These are phyloP conservation scores for Tulasnella sp. DNA, from an alignment of 768 basidiomycete genomes.

Conservation along the genomic window DNA sequence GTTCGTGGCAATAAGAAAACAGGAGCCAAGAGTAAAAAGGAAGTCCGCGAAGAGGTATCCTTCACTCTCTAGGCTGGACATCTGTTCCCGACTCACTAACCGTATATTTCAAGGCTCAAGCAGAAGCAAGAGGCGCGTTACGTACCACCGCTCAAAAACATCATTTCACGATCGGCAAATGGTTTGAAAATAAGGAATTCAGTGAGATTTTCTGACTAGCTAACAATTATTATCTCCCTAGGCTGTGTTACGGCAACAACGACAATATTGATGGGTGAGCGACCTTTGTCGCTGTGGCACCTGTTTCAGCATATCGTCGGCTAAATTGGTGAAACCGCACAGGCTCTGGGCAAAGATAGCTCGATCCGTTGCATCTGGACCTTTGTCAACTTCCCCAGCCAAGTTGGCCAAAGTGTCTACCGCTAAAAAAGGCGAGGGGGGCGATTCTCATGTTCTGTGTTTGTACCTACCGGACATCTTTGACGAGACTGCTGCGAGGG, in stretches of 20 bases:
- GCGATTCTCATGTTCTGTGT: slow-evolving; percentile 68
- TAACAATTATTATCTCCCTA: slow-evolving; percentile 41
- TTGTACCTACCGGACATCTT: slow-evolving; percentile 73
- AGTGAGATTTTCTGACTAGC: slow-evolving; percentile 20
- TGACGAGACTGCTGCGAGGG: slow-evolving; percentile 60
- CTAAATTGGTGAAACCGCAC: slow-evolving; percentile 39
- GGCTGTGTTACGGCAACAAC: slow-evolving; percentile 66
- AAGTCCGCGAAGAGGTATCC: slow-evolving; percentile 67
- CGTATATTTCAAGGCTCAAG: slow-evolving; percentile 54
- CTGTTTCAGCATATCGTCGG: slow-evolving; percentile 19
- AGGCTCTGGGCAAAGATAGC: slow-evolving; percentile 34
- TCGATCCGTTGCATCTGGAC: slow-evolving; percentile 69
- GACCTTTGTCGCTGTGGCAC: not conserved
- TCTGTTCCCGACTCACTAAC: not conserved
- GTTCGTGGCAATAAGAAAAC: slow-evolving; percentile 70
- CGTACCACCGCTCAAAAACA: slow-evolving; percentile 62
- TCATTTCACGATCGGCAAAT: slow-evolving; percentile 66
- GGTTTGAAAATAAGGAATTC: slow-evolving; percentile 47
- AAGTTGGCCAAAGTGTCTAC: slow-evolving; percentile 68
- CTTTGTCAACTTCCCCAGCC: slow-evolving; percentile 62
- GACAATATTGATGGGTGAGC: slow-evolving; percentile 69
- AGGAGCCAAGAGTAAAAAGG: slow-evolving; percentile 73
- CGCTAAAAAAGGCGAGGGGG: slow-evolving; percentile 52
- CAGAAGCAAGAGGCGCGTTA: slow-evolving; percentile 59
- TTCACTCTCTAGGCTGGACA: no score